Evolutionary conservation across 768 basidiomycete genomes (phyloP).

Genomic region (Pilatotrama ljubarskyi): DNA sequence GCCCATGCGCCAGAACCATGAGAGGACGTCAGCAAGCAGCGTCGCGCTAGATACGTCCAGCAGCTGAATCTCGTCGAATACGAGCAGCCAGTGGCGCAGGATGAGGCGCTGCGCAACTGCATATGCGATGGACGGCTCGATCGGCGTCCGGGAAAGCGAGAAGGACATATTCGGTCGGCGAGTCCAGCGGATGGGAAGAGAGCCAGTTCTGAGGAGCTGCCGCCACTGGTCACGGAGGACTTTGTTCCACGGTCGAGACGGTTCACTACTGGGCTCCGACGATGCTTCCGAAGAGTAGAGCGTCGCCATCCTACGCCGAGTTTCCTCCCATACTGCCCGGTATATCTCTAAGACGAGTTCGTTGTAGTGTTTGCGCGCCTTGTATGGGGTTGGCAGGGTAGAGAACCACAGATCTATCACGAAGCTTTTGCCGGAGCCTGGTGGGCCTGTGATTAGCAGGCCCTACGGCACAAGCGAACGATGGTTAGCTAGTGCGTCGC

Average conservation of each 20-base stretch:
- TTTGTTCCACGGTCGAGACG: conserved; percentile 24
- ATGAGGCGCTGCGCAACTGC: conserved; percentile 46
- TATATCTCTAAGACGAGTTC: conserved; percentile 57
- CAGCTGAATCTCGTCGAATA: conserved; percentile 62
- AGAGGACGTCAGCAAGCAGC: conserved; percentile 50
- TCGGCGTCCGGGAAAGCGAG: conserved; percentile 16
- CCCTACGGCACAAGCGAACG: conserved; percentile 35
- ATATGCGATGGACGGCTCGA: conserved; percentile 43
- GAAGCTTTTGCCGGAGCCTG: conserved; percentile 56
- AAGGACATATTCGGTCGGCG: conserved; percentile 24
- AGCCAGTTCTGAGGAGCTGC: conserved; percentile 32
- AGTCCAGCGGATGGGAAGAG: conserved; percentile 34
- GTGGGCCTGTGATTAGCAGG: conserved; percentile 50
- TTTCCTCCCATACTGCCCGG: conserved; percentile 53
- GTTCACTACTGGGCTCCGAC: conserved; percentile 25
- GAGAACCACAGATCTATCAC: conserved; percentile 58
- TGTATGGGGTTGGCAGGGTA: conserved; percentile 51
- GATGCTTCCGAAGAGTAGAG: conserved; percentile 20
- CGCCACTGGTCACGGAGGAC: conserved; percentile 26
- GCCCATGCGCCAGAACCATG: conserved; percentile 65
- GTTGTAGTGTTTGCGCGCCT: conserved; percentile 58
- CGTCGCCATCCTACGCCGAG: conserved; percentile 41
- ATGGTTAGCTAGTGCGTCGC: not conserved
- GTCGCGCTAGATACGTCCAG: conserved; percentile 60
- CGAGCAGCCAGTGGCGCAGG: conserved; percentile 49